These are phyloP conservation scores for Trichoderma sp. DNA, from an alignment of 2,329 filamentous ascomycete genomes.

Conservation along the genomic window DNA sequence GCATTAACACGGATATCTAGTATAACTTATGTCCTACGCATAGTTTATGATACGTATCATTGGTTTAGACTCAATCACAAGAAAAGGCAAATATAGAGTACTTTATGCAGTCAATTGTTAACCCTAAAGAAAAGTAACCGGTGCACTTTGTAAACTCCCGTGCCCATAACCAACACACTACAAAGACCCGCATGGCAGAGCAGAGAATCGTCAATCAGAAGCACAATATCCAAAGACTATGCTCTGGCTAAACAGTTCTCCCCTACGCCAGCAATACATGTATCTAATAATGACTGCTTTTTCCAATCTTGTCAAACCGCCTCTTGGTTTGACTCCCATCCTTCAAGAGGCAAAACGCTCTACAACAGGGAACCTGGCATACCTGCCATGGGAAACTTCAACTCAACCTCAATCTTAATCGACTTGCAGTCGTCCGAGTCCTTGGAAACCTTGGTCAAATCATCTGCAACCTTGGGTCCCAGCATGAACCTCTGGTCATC, in stretches of 20 bases:
- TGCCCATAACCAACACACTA: neutral
- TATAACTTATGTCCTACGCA: neutral
- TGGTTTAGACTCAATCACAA: neutral
- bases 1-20: neutral
- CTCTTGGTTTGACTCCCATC: neutral
- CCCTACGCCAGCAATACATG: neutral
- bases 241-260: neutral
- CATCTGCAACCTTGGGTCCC: constrained; percentile 27
- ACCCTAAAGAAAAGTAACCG: neutral
- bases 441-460: constrained; percentile 27
- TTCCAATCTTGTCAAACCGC: neutral
- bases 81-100: neutral
- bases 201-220: neutral
- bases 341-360: neutral
- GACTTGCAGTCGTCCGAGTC: constrained; percentile 18
- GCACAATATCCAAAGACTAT: neutral
- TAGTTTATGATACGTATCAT: neutral
- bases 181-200: neutral
- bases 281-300: neutral
- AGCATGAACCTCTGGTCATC: constrained; percentile 28
- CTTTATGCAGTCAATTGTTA: neutral
- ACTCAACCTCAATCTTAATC: constrained; percentile 5
- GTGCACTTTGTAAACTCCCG: neutral
- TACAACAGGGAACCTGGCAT: neutral
- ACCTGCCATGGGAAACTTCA: neutral